Evolutionary conservation across 495 filamentous ascomycete genomes (phyloP).

Genomic region (Daldinia concentrica): DNA sequence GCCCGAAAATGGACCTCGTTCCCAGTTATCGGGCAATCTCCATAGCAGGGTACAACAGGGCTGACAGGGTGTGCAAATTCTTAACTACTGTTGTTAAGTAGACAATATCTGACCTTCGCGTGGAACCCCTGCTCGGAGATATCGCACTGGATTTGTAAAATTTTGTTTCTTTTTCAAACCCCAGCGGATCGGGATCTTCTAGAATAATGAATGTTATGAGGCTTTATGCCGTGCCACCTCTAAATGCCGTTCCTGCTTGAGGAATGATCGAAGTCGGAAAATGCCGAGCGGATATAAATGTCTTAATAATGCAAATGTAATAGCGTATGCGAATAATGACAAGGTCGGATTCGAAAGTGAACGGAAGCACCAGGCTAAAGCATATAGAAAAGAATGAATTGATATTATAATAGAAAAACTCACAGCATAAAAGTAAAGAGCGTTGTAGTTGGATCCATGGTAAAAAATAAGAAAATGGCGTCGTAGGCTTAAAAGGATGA

Average conservation of each 20-base stretch:
- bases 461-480: not conserved
- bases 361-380: slow-evolving; percentile 36
- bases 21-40: slow-evolving; percentile 29
- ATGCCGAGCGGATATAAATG: slow-evolving; percentile 29
- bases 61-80: slow-evolving; percentile 32
- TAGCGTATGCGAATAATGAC: slow-evolving; percentile 6
- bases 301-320: slow-evolving; percentile 10
- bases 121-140: slow-evolving; percentile 40
- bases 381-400: slow-evolving; percentile 14
- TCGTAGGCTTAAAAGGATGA: slow-evolving; percentile 2
- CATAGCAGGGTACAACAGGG: slow-evolving; percentile 39
- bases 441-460: slow-evolving; percentile 74
- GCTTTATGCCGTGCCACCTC: slow-evolving; percentile 29
- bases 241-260: slow-evolving; percentile 4
- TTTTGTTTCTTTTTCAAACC: slow-evolving; percentile 18
- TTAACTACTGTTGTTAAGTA: slow-evolving; percentile 20
- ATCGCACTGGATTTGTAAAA: slow-evolving; percentile 36
- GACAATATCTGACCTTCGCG: slow-evolving; percentile 41
- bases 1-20: slow-evolving; percentile 23
- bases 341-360: slow-evolving; percentile 33
- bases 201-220: slow-evolving; percentile 36
- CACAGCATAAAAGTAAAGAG: slow-evolving; percentile 79
- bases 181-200: slow-evolving; percentile 34
- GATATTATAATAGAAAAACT: slow-evolving; percentile 57
- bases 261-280: slow-evolving; percentile 18